Percentiles rank a stretch among this genome's conserved stretches.
Evolutionary conservation across 1,139 yeast species (phyloP).

Genomic region (Debaryomycetaceae sp.): DNA sequence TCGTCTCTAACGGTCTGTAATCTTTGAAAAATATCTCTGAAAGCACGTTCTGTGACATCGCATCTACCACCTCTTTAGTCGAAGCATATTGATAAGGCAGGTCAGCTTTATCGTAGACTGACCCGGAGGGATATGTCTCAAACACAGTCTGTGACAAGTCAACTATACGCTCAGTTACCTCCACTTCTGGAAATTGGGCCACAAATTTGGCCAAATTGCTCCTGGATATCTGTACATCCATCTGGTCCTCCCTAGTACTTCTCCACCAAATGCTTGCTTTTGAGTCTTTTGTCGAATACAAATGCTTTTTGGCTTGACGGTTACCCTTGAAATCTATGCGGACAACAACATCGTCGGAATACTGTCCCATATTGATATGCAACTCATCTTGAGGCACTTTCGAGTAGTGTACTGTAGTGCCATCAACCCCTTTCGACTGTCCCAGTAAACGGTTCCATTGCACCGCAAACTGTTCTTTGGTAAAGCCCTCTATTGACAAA

Average conservation of each 20-base stretch:
- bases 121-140: constrained; percentile 47
- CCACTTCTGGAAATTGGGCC: constrained; percentile 17
- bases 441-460: background rate
- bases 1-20: constrained; percentile 65
- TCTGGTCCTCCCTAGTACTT: constrained; percentile 16
- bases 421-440: background rate
- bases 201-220: constrained; percentile 19
- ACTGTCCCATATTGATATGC: constrained; percentile 43
- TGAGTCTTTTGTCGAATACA: constrained; percentile 6
- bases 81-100: constrained; percentile 12
- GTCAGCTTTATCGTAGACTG: constrained; percentile 8
- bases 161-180: constrained; percentile 40
- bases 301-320: background rate
- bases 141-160: constrained; percentile 55
- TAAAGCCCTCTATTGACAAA: background rate
- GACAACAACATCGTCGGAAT: constrained; percentile 49
- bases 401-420: background rate
- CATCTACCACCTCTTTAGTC: constrained; percentile 18
- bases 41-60: constrained; percentile 18
- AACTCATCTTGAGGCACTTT: background rate
- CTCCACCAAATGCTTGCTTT: constrained; percentile 31
- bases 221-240: constrained; percentile 34
- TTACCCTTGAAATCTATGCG: constrained; percentile 24
- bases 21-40: constrained; percentile 60
- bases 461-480: background rate